Evolutionary conservation across 2,329 filamentous ascomycete species (phyloP).

Genomic region (Penicillium aurantiogriseum): DNA sequence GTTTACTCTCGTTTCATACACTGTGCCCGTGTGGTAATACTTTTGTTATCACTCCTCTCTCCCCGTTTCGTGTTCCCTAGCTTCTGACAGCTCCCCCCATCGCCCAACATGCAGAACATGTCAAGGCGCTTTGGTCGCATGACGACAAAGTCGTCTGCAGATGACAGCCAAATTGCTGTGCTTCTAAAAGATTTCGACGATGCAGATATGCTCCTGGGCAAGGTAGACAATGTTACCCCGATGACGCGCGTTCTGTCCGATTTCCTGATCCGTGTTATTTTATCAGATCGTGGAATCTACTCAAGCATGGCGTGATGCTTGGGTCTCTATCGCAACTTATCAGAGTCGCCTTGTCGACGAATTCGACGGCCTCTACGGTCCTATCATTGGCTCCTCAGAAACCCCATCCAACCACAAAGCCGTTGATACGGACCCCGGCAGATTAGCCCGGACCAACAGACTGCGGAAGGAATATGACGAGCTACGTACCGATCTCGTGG

Average conservation of each 20-base stretch:
- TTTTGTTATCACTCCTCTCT: not conserved
- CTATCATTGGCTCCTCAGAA: constrained; percentile 66
- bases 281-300: constrained; percentile 70
- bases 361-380: constrained; percentile 72
- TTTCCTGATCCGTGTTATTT: constrained; percentile 4
- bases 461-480: constrained; percentile 68
- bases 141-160: constrained; percentile 67
- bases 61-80: not conserved
- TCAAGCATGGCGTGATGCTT: constrained; percentile 74
- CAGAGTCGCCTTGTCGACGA: constrained; percentile 67
- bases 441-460: constrained; percentile 63
- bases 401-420: constrained; percentile 57
- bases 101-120: constrained; percentile 49
- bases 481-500: constrained; percentile 67
- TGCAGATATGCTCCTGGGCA: constrained; percentile 70
- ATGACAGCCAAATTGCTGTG: constrained; percentile 72
- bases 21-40: not conserved
- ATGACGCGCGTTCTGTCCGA: constrained; percentile 11
- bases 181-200: constrained; percentile 78
- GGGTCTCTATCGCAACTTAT: constrained; percentile 68
- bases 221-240: constrained; percentile 50
- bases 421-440: constrained; percentile 59
- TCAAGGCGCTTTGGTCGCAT: constrained; percentile 69
- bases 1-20: not conserved
- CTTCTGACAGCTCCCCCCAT: not conserved